Percentiles rank a stretch among this genome's conserved stretches.
phyloP scores from a whole-genome alignment of 1,284 basidiomycete species.

The Tetrapyrgos nigripes region DNA sequence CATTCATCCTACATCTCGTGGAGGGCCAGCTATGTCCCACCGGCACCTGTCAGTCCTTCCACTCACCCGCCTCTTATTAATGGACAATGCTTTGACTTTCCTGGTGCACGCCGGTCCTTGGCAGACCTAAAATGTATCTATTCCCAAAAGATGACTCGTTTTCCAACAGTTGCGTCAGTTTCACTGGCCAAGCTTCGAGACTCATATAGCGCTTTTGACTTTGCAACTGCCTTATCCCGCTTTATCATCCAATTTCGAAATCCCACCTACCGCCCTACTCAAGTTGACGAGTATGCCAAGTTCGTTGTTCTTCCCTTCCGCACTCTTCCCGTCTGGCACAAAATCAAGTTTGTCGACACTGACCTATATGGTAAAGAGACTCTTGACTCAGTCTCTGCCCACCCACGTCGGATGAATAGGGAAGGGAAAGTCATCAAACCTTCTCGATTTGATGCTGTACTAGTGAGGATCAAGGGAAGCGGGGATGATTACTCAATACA shows the following conservation, averaged over 20 bases:
- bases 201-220: constrained; percentile 29
- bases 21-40: too few relatives aligned
- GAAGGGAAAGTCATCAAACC: background rate
- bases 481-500: too few relatives aligned
- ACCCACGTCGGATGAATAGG: background rate
- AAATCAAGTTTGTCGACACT: background rate
- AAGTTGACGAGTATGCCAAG: constrained; percentile 9
- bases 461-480: background rate
- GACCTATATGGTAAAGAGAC: background rate
- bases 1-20: constrained; percentile 26
- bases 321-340: constrained; percentile 4
- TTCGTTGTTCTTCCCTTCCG: background rate
- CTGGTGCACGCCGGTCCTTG: constrained; percentile 10
- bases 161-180: constrained; percentile 24
- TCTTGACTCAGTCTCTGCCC: background rate
- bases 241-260: constrained; percentile 26
- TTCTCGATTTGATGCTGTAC: constrained; percentile 4
- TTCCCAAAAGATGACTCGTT: constrained; percentile 25
- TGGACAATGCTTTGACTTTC: constrained; percentile 1
- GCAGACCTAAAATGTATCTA: constrained; percentile 19
- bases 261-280: constrained; percentile 6
- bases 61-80: too few relatives aligned
- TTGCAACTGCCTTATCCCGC: constrained; percentile 32
- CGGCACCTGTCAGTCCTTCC: too few relatives aligned
- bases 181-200: constrained; percentile 18